Evolutionary conservation across 306 rosid genomes (phyloP).

Genomic region (Lathyrus sativus): DNA sequence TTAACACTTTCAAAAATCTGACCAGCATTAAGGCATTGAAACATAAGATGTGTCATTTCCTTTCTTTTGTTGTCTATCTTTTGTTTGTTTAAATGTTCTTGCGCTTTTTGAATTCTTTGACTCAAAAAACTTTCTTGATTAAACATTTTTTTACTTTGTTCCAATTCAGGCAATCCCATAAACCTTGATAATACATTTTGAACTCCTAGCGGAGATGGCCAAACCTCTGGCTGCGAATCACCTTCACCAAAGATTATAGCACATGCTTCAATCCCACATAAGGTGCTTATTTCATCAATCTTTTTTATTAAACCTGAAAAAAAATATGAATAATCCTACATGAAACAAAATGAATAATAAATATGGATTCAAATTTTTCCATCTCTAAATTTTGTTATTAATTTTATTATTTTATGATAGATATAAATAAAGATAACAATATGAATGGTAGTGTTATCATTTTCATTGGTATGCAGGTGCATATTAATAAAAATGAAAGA

Average conservation of each 20-base stretch:
- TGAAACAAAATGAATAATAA: too few species aligned
- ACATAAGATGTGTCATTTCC: slow-evolving; percentile 24
- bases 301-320: slow-evolving; percentile 29
- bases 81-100: slow-evolving; percentile 34
- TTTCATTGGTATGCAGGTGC: too few species aligned
- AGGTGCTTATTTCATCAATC: slow-evolving; percentile 29
- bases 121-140: slow-evolving; percentile 36
- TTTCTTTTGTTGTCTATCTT: slow-evolving; percentile 24
- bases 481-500: neutral
- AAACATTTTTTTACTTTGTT: slow-evolving; percentile 39
- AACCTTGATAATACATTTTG: slow-evolving; percentile 22
- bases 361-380: too few species aligned
- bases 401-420: too few species aligned
- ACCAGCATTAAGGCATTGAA: slow-evolving; percentile 10
- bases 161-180: neutral
- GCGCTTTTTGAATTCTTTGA: slow-evolving; percentile 17
- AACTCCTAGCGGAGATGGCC: slow-evolving; percentile 38
- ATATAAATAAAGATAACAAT: too few species aligned
- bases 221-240: slow-evolving; percentile 40
- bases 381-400: too few species aligned
- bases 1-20: neutral
- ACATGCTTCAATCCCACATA: slow-evolving; percentile 43
- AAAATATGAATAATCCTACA: neutral
- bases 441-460: too few species aligned
- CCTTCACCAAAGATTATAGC: slow-evolving; percentile 33